phyloP scores from a whole-genome alignment of 2,329 filamentous ascomycete species.

The Microsporum ferrugineum region DNA sequence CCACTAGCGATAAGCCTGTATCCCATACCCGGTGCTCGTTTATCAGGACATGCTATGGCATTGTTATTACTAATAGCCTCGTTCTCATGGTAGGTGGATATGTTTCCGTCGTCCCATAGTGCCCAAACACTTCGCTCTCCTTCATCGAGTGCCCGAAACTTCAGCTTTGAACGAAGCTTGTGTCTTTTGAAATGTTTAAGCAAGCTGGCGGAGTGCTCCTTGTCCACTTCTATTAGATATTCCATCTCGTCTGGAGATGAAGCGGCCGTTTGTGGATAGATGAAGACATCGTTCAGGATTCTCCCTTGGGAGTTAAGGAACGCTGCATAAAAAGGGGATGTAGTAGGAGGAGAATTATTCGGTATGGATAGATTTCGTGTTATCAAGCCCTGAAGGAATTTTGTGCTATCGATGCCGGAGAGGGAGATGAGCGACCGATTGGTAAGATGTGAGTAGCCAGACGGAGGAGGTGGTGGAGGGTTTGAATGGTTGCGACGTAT shows the following conservation, averaged over 20 bases:
- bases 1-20: constrained; percentile 28
- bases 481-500: background rate
- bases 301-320: constrained; percentile 80
- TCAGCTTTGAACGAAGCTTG: constrained; percentile 71
- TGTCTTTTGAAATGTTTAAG: constrained; percentile 68
- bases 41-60: constrained; percentile 27
- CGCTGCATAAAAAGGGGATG: constrained; percentile 58
- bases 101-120: constrained; percentile 52
- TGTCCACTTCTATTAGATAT: constrained; percentile 77
- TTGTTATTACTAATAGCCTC: constrained; percentile 3
- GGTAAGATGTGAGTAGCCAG: constrained; percentile 46
- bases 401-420: constrained; percentile 64
- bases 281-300: constrained; percentile 77
- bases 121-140: constrained; percentile 61
- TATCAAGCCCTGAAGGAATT: constrained; percentile 79
- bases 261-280: constrained; percentile 52
- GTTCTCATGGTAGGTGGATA: constrained; percentile 16
- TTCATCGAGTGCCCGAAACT: constrained; percentile 52
- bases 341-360: constrained; percentile 28
- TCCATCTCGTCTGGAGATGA: constrained; percentile 24
- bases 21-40: constrained; percentile 31
- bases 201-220: constrained; percentile 49
- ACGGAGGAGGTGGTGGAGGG: constrained; percentile 27
- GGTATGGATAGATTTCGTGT: constrained; percentile 54
- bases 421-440: constrained; percentile 70